Conservation (phyloP, 2,329 filamentous ascomycete genomes). For the Lecanoromycetidae sp. region DNA sequence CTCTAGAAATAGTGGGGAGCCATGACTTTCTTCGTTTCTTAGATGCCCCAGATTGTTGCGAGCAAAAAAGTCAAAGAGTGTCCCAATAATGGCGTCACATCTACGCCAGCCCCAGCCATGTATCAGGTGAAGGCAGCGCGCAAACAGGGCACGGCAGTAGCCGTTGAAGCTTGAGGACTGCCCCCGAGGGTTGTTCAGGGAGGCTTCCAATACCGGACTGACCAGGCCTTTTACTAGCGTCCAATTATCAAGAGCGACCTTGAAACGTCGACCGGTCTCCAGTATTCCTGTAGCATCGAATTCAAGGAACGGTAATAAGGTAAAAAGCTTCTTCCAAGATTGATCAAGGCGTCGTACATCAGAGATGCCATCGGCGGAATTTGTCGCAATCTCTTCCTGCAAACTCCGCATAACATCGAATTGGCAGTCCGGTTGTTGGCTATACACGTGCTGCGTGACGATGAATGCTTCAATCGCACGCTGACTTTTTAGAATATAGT, state of each 20-base stretch:
- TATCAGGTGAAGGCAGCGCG: conserved; percentile 42
- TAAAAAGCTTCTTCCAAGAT: conserved; percentile 37
- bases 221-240: conserved; percentile 34
- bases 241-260: conserved; percentile 39
- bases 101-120: conserved; percentile 45
- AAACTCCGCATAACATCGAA: conserved; percentile 32
- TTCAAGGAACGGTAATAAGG: conserved; percentile 41
- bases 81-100: conserved; percentile 42
- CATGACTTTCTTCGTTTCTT: conserved; percentile 38
- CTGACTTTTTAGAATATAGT: conserved; percentile 1
- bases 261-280: conserved; percentile 30
- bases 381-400: neutral
- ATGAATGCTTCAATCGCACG: conserved; percentile 13
- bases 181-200: conserved; percentile 30
- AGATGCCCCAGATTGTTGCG: conserved; percentile 41
- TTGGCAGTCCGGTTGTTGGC: conserved; percentile 24
- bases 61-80: conserved; percentile 49
- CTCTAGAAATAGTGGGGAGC: conserved; percentile 44
- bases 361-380: neutral
- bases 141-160: conserved; percentile 41
- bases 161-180: conserved; percentile 39
- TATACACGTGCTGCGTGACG: conserved; percentile 21
- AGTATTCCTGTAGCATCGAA: conserved; percentile 40
- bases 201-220: conserved; percentile 36
- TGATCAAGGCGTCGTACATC: conserved; percentile 23